Evolutionary conservation across 192 early-diverging fungal genomes (phyloP), one percentile per base, ranked within the genome.

Genomic region (Mortierella antarctica): DNA sequence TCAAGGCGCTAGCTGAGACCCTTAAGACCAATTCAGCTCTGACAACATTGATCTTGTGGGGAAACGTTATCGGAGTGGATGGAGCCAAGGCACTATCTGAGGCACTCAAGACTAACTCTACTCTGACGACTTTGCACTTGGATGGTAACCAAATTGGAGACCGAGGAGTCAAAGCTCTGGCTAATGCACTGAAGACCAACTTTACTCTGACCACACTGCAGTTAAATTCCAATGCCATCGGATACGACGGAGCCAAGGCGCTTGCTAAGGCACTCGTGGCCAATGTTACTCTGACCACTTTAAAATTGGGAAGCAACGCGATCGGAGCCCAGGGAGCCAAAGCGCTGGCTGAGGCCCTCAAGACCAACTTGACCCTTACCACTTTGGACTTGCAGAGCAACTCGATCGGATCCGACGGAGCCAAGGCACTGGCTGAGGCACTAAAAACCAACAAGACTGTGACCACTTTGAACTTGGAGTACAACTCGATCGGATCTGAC

Each of bases 91-190:
- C 61, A 17, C 65, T 65, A 41, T 74, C 58, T 74, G 71, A 63
- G 65, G 72, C 63, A 45, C 65, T 61, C 52, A 62, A 69, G 50
- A 76, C 47, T 48, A 76, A 65, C 62, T 68, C 53, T 18, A 60
- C 51, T 61, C 59, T 76, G 31, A 67, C 62, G 48, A 60, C 63
- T 67, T 67, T 63, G 53, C 51, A 65, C 64, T 67, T 67, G 53
- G 57, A 31, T 31, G 31, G 31, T 31, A 56, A 56, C 18, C 23
- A 17, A 23, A 56, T 56, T 7, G 54, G 54, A 56, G 54, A 56
- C 54, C 2, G 50, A 51, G 50, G 13, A 51, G n/a, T 51, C n/a
- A 31, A 51, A 51, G 50, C 50, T n/a, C 50, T 51, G 12, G 50
- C 50, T 51, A n/a, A 51, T 51, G 50, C 50, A 15, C n/a, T 51